Conservation (phyloP, 1,284 basidiomycete species). For the Cutaneotrichosporon sp. region DNA sequence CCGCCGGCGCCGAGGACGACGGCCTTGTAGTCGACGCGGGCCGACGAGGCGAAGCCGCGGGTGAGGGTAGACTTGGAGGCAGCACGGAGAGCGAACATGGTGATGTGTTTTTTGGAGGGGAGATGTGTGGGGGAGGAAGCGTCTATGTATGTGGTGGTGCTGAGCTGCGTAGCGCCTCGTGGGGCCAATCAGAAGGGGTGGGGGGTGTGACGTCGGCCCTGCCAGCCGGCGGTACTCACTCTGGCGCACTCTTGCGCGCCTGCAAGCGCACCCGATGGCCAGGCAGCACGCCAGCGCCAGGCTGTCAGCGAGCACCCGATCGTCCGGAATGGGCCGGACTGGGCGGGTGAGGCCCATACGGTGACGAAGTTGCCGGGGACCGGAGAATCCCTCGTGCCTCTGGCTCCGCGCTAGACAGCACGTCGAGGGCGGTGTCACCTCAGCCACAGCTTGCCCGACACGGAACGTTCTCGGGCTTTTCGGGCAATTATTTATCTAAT, state of each 20-base stretch:
- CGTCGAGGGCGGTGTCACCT: too few relatives aligned
- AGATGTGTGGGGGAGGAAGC: not conserved
- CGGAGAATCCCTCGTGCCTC: too few relatives aligned
- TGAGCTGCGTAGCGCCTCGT: not conserved
- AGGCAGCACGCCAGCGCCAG: not conserved
- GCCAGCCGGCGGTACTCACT: not conserved
- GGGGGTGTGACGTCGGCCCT: not conserved
- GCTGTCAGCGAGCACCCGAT: not conserved
- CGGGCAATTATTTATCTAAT: not conserved
- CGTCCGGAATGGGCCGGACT: not conserved
- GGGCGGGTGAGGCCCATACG: not conserved
- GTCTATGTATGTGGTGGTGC: not conserved
- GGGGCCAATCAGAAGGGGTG: not conserved
- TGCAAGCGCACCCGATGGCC: not conserved
- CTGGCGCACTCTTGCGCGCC: too few relatives aligned
- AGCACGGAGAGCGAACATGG: conserved; percentile 42
- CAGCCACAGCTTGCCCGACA: not conserved
- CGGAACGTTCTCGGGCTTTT: not conserved
- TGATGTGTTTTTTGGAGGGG: conserved; percentile 25
- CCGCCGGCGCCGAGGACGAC: conserved; percentile 54
- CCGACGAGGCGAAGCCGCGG: conserved; percentile 52
- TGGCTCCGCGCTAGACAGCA: not conserved
- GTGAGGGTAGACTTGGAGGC: conserved; percentile 35
- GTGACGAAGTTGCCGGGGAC: not conserved
- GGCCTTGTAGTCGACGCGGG: conserved; percentile 49